Percentiles rank a stretch among this genome's conserved stretches.
Evolutionary conservation across 2,329 filamentous ascomycete species (phyloP).

Genomic region (Talaromyces rugulosus): DNA sequence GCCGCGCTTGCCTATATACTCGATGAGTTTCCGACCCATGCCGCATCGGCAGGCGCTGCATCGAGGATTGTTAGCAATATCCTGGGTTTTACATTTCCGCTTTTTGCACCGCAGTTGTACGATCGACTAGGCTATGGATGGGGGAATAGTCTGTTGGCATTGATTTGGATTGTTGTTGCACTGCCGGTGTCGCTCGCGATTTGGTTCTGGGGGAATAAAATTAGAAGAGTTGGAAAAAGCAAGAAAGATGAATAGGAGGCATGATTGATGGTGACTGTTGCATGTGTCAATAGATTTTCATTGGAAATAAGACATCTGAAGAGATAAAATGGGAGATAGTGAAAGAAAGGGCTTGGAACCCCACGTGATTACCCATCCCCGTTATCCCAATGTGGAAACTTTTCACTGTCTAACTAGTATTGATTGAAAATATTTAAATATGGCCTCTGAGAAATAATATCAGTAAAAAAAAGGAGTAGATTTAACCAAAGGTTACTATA

Average conservation of each 20-base stretch:
- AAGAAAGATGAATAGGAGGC: not conserved
- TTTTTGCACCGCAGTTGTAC: slow-evolving; percentile 55
- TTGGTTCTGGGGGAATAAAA: slow-evolving; percentile 30
- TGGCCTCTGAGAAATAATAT: no score
- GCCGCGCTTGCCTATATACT: slow-evolving; percentile 59
- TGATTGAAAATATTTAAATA: no score
- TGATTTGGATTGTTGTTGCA: slow-evolving; percentile 48
- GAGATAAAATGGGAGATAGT: not conserved
- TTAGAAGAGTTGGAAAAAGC: slow-evolving; percentile 12
- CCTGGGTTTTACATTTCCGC: slow-evolving; percentile 56
- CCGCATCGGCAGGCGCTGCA: slow-evolving; percentile 50
- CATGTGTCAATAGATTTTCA: not conserved
- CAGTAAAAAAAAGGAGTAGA: not conserved
- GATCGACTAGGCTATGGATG: slow-evolving; percentile 43
- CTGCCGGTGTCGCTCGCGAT: slow-evolving; percentile 36
- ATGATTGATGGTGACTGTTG: not conserved
- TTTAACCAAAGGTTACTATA: not conserved
- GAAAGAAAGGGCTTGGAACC: not conserved
- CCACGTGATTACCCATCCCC: not conserved
- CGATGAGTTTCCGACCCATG: slow-evolving; percentile 48
- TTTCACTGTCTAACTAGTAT: not conserved
- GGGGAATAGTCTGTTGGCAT: slow-evolving; percentile 53
- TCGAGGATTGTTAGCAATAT: slow-evolving; percentile 54
- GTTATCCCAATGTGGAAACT: not conserved
- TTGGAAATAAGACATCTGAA: not conserved